These are phyloP conservation scores for Bertia moriformis DNA, from an alignment of 2,329 filamentous ascomycete genomes.

Conservation along the genomic window DNA sequence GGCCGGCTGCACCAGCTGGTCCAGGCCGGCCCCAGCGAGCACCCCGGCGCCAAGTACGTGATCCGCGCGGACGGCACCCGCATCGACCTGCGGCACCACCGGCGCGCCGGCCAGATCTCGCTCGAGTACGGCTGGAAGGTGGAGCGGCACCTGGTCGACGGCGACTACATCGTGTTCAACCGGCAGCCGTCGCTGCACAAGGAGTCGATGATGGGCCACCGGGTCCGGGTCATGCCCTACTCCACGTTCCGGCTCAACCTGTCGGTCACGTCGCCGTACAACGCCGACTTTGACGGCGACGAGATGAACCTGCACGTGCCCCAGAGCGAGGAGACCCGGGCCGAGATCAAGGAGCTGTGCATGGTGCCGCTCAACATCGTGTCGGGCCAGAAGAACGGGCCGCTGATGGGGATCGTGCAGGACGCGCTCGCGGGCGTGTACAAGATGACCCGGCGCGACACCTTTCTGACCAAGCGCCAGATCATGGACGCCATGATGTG, in stretches of 20 bases:
- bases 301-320: constrained; percentile 99
- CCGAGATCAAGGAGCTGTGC: constrained; percentile 85
- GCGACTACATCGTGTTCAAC: constrained; percentile 98
- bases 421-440: constrained; percentile 93
- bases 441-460: constrained; percentile 86
- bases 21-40: constrained; percentile 83
- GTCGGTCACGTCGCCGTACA: constrained; percentile 95
- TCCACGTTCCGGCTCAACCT: constrained; percentile 95
- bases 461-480: constrained; percentile 76
- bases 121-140: constrained; percentile 98
- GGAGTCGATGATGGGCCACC: constrained; percentile 99
- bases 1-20: constrained; percentile 78
- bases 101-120: constrained; percentile 70
- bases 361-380: constrained; percentile 98
- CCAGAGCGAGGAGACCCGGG: constrained; percentile 88
- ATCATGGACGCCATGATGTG: constrained; percentile 96
- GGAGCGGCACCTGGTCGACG: constrained; percentile 86
- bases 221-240: constrained; percentile 94
- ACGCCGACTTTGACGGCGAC: constrained; percentile 98
- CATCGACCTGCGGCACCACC: constrained; percentile 88
- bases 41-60: constrained; percentile 92
- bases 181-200: constrained; percentile 97
- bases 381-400: constrained; percentile 89
- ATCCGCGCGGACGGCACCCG: constrained; percentile 85
- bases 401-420: constrained; percentile 98